Evolutionary conservation across 805 yeast genomes (phyloP).

Genomic region (Myxozyma sirexii): DNA sequence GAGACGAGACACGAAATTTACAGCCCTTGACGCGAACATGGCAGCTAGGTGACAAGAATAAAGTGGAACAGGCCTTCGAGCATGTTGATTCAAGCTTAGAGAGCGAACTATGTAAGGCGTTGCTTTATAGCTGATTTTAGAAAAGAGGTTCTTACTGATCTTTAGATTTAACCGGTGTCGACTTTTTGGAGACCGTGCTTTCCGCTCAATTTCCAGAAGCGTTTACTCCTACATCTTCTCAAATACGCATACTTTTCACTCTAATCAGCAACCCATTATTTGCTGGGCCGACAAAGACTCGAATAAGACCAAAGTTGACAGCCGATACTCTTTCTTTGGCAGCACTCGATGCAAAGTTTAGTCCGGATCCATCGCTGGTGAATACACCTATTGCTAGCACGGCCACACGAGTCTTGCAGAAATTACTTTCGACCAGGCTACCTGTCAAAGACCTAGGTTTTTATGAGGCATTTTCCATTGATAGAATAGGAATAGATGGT

Average conservation of each 20-base stretch:
- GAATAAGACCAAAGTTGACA: neutral
- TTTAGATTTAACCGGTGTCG: constrained; percentile 21
- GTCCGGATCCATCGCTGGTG: neutral
- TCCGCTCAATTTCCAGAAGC: constrained; percentile 24
- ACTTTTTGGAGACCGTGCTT: constrained; percentile 18
- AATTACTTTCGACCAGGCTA: constrained; percentile 14
- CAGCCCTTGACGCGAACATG: constrained; percentile 9
- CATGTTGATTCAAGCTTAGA: constrained; percentile 26
- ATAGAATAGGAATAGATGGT: neutral
- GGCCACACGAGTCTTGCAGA: constrained; percentile 7
- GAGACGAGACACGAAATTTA: neutral
- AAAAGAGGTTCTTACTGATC: neutral
- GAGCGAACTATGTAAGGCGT: constrained; percentile 26
- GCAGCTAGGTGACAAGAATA: constrained; percentile 19
- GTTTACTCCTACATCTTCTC: constrained; percentile 21
- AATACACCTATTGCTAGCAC: constrained; percentile 10
- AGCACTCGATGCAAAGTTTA: neutral
- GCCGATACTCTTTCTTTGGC: neutral
- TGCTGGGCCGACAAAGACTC: neutral
- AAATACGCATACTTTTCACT: constrained; percentile 21
- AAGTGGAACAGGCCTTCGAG: constrained; percentile 10
- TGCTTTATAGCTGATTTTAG: too few relatives aligned
- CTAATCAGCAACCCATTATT: constrained; percentile 26
- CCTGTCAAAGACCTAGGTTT: constrained; percentile 23
- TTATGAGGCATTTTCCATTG: constrained; percentile 10